Conservation (phyloP, 2,329 filamentous ascomycete species). For the Dothidotthia symphoricarpi region DNA sequence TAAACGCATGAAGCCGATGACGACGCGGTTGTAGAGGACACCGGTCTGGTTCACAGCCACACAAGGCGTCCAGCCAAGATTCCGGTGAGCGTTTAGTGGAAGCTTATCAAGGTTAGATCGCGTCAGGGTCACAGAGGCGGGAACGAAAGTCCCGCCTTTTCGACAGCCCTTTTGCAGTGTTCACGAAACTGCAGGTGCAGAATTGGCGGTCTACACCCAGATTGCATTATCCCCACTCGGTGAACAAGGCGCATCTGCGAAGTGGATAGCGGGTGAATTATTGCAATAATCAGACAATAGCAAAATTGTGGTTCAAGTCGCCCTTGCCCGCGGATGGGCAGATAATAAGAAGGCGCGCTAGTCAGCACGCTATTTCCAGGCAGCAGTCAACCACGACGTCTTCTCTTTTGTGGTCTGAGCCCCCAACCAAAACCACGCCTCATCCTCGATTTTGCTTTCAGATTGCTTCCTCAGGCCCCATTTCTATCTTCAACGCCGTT, state of each 20-base stretch:
- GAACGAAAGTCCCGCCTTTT: conserved; percentile 14
- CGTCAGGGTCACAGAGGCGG: conserved; percentile 2
- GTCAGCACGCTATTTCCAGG: conserved; percentile 24
- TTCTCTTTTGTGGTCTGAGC: conserved; percentile 17
- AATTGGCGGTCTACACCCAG: conserved; percentile 10
- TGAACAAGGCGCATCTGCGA: conserved; percentile 10
- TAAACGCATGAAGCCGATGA: conserved; percentile 1
- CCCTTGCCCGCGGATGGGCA: conserved; percentile 9
- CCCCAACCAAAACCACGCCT: too few relatives aligned
- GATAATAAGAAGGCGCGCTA: conserved; percentile 15
- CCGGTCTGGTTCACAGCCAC: conserved; percentile 17
- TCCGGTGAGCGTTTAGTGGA: conserved; percentile 15
- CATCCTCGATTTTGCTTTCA: too few relatives aligned
- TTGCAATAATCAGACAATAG: background rate
- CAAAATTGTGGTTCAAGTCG: conserved; percentile 3
- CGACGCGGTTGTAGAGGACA: conserved; percentile 5
- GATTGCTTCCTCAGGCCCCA: conserved; percentile 1
- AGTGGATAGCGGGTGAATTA: conserved; percentile 10
- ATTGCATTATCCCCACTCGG: conserved; percentile 1
- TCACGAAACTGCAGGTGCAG: conserved; percentile 4
- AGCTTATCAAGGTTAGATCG: conserved; percentile 5
- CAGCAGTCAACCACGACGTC: conserved; percentile 25
- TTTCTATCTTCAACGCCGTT: conserved; percentile 11
- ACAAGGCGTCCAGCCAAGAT: conserved; percentile 12
- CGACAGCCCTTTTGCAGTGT: conserved; percentile 8